phyloP scores from a whole-genome alignment of 257 asterid species.

The Solanum virginianum region DNA sequence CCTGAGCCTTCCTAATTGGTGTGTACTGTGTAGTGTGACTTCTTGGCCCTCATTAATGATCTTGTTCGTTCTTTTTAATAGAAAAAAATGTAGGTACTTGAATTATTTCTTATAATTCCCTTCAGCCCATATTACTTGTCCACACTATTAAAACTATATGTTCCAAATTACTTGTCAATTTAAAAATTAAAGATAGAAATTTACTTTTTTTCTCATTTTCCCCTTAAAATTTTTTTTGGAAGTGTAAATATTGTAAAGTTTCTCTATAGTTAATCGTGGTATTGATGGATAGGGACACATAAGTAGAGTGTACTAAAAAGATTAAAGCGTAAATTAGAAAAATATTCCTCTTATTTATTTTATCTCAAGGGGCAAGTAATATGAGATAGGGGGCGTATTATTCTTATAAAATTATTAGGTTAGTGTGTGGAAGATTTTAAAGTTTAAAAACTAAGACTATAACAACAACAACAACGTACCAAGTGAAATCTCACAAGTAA shows the following conservation, averaged over 20 bases:
- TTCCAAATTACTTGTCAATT: neutral
- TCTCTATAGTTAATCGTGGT: neutral
- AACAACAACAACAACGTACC: neutral
- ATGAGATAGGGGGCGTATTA: neutral
- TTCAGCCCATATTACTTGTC: neutral
- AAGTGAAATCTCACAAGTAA: neutral
- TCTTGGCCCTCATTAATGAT: neutral
- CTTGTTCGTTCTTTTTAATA: neutral
- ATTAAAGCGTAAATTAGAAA: neutral
- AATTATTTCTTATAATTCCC: neutral
- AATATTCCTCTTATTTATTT: neutral
- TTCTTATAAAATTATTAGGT: neutral
- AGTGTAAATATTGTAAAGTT: neutral
- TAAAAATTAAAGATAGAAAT: neutral
- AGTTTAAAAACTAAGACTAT: neutral
- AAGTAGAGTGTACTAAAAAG: neutral
- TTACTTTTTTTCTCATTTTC: neutral
- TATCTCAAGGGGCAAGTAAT: neutral
- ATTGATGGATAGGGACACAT: neutral
- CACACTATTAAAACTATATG: neutral
- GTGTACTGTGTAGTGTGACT: neutral
- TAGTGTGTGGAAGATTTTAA: neutral
- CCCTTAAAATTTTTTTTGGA: neutral
- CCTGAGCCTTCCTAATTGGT: neutral
- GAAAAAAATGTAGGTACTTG: neutral